phyloP scores from a whole-genome alignment of 192 early-diverging fungal species.

The Backusella luteola region DNA sequence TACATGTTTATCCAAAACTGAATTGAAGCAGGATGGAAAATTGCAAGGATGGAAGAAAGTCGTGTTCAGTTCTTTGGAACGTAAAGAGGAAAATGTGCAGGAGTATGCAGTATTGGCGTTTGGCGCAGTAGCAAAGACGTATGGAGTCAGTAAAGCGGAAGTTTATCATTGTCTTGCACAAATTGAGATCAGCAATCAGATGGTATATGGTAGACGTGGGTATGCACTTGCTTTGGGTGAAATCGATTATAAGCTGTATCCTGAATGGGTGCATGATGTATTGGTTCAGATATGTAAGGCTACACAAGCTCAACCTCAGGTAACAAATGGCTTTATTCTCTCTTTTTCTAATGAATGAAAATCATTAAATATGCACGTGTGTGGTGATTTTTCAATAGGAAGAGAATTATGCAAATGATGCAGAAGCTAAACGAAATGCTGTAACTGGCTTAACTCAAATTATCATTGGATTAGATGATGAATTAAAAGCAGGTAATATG shows the following conservation, averaged over 20 bases:
- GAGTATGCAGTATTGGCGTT: conserved; percentile 47
- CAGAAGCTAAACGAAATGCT: conserved; percentile 68
- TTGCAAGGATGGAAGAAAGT: conserved; percentile 51
- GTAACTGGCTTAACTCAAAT: conserved; percentile 56
- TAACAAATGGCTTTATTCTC: conserved; percentile 5
- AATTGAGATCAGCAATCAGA: conserved; percentile 23
- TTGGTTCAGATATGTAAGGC: conserved; percentile 16
- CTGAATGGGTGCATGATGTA: conserved; percentile 19
- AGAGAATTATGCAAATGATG: conserved; percentile 47
- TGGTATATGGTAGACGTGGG: conserved; percentile 55
- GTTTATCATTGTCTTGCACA: conserved; percentile 37
- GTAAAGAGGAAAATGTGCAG: conserved; percentile 67
- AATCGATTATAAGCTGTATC: conserved; percentile 40
- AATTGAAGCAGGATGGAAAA: conserved; percentile 29
- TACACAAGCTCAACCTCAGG: conserved; percentile 13
- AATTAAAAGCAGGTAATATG: no score
- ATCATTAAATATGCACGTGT: not conserved
- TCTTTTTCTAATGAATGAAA: not conserved
- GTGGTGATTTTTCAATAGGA: conserved; percentile 9
- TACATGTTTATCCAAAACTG: conserved; percentile 42
- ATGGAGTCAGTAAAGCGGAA: conserved; percentile 40
- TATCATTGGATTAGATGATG: conserved; percentile 33
- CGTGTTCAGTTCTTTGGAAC: conserved; percentile 52
- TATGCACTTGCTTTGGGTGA: conserved; percentile 64
- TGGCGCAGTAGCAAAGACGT: conserved; percentile 38